Conservation (phyloP, 169 alveolate genomes). For the Cryptosporidium canis region DNA sequence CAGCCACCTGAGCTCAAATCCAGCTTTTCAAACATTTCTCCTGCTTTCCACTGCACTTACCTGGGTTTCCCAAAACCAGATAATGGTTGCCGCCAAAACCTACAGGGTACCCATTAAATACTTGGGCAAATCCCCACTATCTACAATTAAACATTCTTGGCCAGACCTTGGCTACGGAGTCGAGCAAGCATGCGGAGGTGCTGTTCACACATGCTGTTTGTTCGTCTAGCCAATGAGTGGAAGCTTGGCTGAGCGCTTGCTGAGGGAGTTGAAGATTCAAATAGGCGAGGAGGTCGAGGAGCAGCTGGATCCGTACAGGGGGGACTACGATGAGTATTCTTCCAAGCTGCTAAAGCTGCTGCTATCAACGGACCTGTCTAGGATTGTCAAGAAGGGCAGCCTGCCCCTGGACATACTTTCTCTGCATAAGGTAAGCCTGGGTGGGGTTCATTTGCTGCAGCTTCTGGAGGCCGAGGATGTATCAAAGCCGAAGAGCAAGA, state of each 20-base stretch:
- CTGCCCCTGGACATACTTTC: conserved; percentile 35
- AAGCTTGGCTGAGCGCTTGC: not conserved
- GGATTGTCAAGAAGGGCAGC: conserved; percentile 42
- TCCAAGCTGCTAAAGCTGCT: not conserved
- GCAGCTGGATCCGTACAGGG: not conserved
- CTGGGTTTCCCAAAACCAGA: not conserved
- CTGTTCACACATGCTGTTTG: too few relatives aligned
- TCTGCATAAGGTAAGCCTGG: conserved; percentile 2
- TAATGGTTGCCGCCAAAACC: not conserved
- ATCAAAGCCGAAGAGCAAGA: not conserved
- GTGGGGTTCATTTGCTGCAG: conserved; percentile 53
- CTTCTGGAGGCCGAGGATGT: conserved; percentile 64
- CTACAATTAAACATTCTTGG: too few relatives aligned
- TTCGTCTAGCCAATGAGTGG: not conserved
- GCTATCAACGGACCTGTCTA: conserved; percentile 5
- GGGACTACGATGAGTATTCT: conserved; percentile 1
- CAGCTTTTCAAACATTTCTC: conserved; percentile 3
- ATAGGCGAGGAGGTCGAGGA: conserved; percentile 1
- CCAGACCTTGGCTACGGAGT: too few relatives aligned
- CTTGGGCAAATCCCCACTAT: not conserved
- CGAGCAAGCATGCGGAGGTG: too few relatives aligned
- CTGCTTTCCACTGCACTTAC: too few relatives aligned
- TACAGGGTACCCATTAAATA: not conserved
- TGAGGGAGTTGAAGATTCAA: conserved; percentile 14
- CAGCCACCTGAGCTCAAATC: not conserved